Evolutionary conservation across 257 asterid genomes (phyloP).

Genomic region (Ehretia macrophylla): DNA sequence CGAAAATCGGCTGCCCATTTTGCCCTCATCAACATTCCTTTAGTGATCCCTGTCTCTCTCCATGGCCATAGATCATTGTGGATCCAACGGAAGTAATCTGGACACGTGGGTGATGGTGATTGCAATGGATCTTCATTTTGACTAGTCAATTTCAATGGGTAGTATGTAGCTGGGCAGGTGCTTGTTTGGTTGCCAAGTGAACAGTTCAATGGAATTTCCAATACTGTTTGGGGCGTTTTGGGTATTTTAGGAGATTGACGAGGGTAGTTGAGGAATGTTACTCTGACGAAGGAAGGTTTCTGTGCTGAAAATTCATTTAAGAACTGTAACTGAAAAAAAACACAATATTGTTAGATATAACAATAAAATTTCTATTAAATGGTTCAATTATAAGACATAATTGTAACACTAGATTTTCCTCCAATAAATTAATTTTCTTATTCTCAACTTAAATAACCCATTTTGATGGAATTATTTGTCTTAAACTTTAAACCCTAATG

Average conservation of each 20-base stretch:
- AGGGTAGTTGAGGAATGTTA: conserved; percentile 6
- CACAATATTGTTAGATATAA: no score
- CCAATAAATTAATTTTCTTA: no score
- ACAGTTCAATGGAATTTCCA: conserved; percentile 35
- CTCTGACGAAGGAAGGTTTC: conserved; percentile 21
- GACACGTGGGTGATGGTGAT: conserved; percentile 16
- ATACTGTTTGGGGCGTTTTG: conserved; percentile 1
- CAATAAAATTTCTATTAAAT: background rate
- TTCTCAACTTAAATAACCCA: no score
- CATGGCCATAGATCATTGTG: conserved; percentile 40
- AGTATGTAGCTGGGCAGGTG: conserved; percentile 35
- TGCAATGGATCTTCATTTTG: conserved; percentile 7
- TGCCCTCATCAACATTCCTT: conserved; percentile 29
- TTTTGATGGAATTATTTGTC: no score
- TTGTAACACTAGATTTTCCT: no score
- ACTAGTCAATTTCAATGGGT: conserved; percentile 23
- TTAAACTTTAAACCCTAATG: no score
- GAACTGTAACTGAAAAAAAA: conserved; percentile 28
- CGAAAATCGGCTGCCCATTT: conserved; percentile 29
- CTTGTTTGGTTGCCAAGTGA: conserved; percentile 13
- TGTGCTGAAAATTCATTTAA: conserved; percentile 27
- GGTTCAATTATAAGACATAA: no score
- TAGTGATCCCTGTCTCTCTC: conserved; percentile 41
- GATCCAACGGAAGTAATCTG: conserved; percentile 44
- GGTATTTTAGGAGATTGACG: conserved; percentile 9